phyloP scores from a whole-genome alignment of 495 filamentous ascomycete genomes.

The Xylaria sp. region DNA sequence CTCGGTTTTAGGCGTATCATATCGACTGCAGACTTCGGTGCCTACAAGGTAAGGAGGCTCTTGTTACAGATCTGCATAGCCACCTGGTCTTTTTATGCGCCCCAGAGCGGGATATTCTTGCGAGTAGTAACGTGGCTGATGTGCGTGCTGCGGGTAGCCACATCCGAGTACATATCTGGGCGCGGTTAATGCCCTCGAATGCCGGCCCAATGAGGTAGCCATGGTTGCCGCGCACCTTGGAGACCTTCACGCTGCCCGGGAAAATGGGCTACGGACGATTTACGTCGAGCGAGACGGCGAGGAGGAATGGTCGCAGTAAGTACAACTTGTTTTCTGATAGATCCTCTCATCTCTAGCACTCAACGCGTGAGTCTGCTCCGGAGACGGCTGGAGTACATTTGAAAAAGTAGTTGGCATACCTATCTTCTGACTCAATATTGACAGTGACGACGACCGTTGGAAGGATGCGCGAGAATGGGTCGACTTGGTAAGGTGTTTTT shows the following conservation, averaged over 20 bases:
- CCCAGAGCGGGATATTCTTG: neutral
- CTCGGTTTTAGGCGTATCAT: constrained; percentile 68
- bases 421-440: neutral
- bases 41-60: constrained; percentile 63
- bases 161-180: constrained; percentile 70
- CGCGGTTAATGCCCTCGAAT: constrained; percentile 63
- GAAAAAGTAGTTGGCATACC: neutral
- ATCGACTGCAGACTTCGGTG: constrained; percentile 73
- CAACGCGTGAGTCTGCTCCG: neutral
- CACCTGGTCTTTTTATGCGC: neutral
- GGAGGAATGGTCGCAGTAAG: constrained; percentile 59
- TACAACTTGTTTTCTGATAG: neutral
- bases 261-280: constrained; percentile 68
- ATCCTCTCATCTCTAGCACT: neutral
- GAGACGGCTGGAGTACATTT: neutral
- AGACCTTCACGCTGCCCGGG: constrained; percentile 72
- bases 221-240: constrained; percentile 80
- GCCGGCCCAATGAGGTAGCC: constrained; percentile 66
- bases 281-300: constrained; percentile 76
- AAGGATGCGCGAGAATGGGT: constrained; percentile 65
- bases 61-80: constrained; percentile 3
- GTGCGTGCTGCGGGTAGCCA: constrained; percentile 46
- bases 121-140: constrained; percentile 18
- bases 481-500: constrained; percentile 43
- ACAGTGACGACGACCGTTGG: constrained; percentile 56